Evolutionary conservation across 73 alveolate genomes (phyloP), one percentile per base, ranked within the genome.

Genomic region (Breviolum minutum): DNA sequence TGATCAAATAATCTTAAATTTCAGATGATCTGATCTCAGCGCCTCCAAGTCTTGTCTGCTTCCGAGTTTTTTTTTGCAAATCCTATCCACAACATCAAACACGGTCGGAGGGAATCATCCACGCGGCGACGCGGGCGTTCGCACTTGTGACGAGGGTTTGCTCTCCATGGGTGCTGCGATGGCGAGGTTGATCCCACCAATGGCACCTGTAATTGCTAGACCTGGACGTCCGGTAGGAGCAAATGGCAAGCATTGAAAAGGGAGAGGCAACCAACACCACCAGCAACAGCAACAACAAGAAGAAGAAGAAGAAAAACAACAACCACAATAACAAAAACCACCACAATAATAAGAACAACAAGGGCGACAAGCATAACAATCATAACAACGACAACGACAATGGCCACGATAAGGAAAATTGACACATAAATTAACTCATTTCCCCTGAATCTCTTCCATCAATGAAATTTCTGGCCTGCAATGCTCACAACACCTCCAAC

Each of bases 401-500:
- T 14, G 77, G 1, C 2, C 4, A 68, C 24, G 2, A 22, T 17
- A 14, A 17, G 77, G 6, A 27, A 77, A 29, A 63, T 13, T 29
- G 86, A 16, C 27, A 0, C 14, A 29, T 2, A 77, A 77, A 63
- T 27, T 27, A 0, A 30, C 63, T 12, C 10, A 7, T 76, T 19
- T 29, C 5, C 85, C 85, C 7, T 8, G 7, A 26, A 5, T 76
- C 85, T 7, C 63, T 62, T 4, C 8, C 62, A 8, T n/a, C 85
- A 9, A 20, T n/a, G 63, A 5, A 5, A n/a, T 61, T 19, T 12
- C 62, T 60, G 76, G 27, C 24, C 92, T 83, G 92, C 92, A 61
- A 83, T 74, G 61, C 26, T 83, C 76, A 83, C 92, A 22, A 83
- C 92, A 61, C 92, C 92, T 83, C 92, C 92, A 11, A 83, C 62